These are phyloP conservation scores for Wickerhamiella occidentalis DNA, from an alignment of 805 yeast genomes.

Conservation along the genomic window DNA sequence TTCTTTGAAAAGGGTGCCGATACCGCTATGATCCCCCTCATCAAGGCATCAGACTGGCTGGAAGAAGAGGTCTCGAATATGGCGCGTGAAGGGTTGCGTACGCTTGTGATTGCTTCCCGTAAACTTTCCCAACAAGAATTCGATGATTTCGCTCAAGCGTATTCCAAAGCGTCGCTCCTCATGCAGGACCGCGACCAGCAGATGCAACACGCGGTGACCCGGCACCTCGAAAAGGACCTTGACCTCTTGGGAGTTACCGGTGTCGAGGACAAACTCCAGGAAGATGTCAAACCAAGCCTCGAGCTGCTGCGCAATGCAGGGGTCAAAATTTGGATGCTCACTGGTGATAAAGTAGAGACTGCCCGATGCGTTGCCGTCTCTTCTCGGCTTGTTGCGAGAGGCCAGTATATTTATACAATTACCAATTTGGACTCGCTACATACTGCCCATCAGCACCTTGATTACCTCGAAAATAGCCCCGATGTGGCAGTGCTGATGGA, in stretches of 20 bases:
- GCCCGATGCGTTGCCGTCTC: constrained; percentile 97
- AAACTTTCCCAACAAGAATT: constrained; percentile 43
- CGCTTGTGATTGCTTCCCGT: constrained; percentile 87
- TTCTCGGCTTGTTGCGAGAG: constrained; percentile 82
- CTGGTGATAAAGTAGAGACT: constrained; percentile 98
- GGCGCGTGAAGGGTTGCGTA: constrained; percentile 97
- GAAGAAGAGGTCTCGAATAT: constrained; percentile 95
- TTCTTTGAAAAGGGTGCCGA: constrained; percentile 94
- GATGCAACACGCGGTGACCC: constrained; percentile 56
- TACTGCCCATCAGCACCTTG: constrained; percentile 66
- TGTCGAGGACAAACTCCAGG: constrained; percentile 89
- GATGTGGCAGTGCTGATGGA: constrained; percentile 77
- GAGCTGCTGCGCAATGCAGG: constrained; percentile 94
- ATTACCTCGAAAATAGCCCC: constrained; percentile 48
- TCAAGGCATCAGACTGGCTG: constrained; percentile 82
- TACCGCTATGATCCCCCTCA: constrained; percentile 77
- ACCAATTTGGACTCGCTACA: constrained; percentile 48
- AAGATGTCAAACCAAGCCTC: constrained; percentile 80
- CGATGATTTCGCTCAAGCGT: constrained; percentile 51
- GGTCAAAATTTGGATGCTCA: constrained; percentile 95
- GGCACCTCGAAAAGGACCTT: constrained; percentile 66
- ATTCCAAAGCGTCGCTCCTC: constrained; percentile 59
- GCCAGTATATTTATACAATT: constrained; percentile 82
- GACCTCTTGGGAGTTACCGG: constrained; percentile 91
- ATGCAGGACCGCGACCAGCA: constrained; percentile 68